Evolutionary conservation across 306 rosid genomes (phyloP).

Genomic region (Dalbergia cochinchinensis): DNA sequence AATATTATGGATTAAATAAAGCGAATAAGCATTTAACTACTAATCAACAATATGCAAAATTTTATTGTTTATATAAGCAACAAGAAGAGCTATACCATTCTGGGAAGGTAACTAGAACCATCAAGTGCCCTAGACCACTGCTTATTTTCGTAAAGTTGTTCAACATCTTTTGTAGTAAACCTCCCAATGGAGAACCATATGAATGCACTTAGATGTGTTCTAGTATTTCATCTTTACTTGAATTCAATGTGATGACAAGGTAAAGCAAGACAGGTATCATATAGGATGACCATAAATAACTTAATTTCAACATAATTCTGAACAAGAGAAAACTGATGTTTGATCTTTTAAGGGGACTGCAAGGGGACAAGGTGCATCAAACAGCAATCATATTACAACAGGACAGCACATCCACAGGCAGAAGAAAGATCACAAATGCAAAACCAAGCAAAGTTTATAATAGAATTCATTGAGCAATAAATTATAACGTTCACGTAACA

Average conservation of each 20-base stretch:
- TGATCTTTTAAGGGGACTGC: constrained; percentile 3
- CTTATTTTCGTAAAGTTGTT: constrained; percentile 85
- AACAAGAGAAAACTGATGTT: neutral
- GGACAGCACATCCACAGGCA: constrained; percentile 8
- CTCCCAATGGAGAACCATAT: constrained; percentile 52
- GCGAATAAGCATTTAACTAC: constrained; percentile 14
- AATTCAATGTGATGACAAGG: constrained; percentile 9
- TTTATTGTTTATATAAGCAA: constrained; percentile 19
- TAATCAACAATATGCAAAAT: constrained; percentile 16
- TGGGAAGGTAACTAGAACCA: constrained; percentile 98
- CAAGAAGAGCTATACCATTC: constrained; percentile 73
- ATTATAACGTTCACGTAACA: neutral
- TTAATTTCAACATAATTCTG: constrained; percentile 14
- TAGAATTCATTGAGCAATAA: constrained; percentile 28
- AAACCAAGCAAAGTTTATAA: constrained; percentile 13
- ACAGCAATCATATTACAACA: constrained; percentile 2
- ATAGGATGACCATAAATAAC: neutral
- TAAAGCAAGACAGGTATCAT: constrained; percentile 10
- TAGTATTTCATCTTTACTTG: constrained; percentile 29
- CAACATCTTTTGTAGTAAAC: constrained; percentile 82
- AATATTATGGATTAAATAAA: constrained; percentile 35
- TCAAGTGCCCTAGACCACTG: constrained; percentile 99
- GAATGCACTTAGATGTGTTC: constrained; percentile 12
- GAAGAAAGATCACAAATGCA: constrained; percentile 6
- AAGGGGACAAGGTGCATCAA: constrained; percentile 12